Evolutionary conservation across 163 green algal genomes (phyloP), one percentile per base, ranked within the genome.

Genomic region (Dunaliella salina): DNA sequence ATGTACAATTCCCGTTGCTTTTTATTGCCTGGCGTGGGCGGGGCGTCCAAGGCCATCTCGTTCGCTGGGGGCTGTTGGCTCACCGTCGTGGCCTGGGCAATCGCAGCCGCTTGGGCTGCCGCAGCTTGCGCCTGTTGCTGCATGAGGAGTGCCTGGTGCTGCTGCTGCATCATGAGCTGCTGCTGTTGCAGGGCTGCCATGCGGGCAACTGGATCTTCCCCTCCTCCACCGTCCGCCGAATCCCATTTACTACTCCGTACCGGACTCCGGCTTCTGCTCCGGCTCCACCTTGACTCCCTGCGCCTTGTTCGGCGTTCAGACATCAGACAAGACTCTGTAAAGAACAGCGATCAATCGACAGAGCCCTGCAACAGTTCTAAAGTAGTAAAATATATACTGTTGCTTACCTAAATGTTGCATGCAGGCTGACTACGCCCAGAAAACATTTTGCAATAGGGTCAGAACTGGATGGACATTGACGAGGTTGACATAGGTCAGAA

Each of bases 1-100:
- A 91, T 83, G 81, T 92, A 92, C 15, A 92, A 84, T 69, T 92
- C 89, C 0, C 89, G 85, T n/a, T 87, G 69, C 81, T 90, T 92
- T 46, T 88, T 85, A 75, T 67, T 87, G 75, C 50, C 78, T 26
- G 45, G 45, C 1, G 33, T 78, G 50, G 86, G 78, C 0, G 80
- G 80, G 34, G 83, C 72, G 80, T 82, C 50, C 80, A 57, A 5
- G 40, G 80, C 33, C 81, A 59, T 63, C 78, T 75, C 63, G 11
- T 75, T 29, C 4, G 24, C 63, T 29, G 63, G 24, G 63, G 63
- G 63, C 24, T 75, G 63, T 75, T 75, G 63, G 63, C 40, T 50
- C 4, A 50, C 8, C 40, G 63, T 75, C 22, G 63, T 75, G 63
- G 24, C 24, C 22, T 26, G 22, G 20, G 63, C 63, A 12, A 75